Evolutionary conservation across 352 stramenopile genomes (phyloP).

Genomic region (Blastocystis sp.): DNA sequence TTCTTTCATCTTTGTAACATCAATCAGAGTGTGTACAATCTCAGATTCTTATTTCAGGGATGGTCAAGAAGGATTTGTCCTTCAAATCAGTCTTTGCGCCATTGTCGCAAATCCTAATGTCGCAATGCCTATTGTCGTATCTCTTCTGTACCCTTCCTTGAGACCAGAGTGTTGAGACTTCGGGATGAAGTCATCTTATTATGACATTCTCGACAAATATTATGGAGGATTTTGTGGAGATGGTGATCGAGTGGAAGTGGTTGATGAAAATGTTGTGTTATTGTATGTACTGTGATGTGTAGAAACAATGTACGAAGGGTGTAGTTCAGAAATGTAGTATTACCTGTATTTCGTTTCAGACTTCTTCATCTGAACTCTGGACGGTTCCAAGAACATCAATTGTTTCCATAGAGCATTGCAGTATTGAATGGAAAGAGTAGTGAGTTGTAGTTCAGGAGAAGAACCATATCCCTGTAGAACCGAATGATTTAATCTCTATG

Average conservation of each 20-base stretch:
- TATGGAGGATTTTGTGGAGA: conserved; percentile 38
- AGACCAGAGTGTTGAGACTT: no score
- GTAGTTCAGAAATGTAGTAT: conserved; percentile 27
- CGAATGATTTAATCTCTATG: conserved; percentile 38
- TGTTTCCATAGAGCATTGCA: conserved; percentile 28
- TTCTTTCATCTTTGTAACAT: no score
- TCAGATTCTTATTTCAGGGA: no score
- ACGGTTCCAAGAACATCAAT: conserved; percentile 44
- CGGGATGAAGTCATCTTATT: conserved; percentile 51
- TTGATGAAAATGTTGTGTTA: not conserved
- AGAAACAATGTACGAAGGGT: not conserved
- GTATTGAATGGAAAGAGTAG: not conserved
- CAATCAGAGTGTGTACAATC: no score
- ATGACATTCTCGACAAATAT: conserved; percentile 46
- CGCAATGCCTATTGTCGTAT: no score
- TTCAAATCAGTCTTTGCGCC: no score
- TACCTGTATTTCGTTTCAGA: conserved; percentile 7
- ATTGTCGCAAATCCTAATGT: no score
- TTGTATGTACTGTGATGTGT: not conserved
- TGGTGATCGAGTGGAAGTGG: conserved; percentile 24
- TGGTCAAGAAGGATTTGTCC: no score
- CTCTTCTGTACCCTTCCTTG: no score
- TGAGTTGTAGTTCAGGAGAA: conserved; percentile 36
- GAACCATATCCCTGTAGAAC: conserved; percentile 45
- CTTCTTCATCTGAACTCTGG: not conserved